phyloP scores from a whole-genome alignment of 2,329 filamentous ascomycete species.

The Torrubiella hemipterigena region DNA sequence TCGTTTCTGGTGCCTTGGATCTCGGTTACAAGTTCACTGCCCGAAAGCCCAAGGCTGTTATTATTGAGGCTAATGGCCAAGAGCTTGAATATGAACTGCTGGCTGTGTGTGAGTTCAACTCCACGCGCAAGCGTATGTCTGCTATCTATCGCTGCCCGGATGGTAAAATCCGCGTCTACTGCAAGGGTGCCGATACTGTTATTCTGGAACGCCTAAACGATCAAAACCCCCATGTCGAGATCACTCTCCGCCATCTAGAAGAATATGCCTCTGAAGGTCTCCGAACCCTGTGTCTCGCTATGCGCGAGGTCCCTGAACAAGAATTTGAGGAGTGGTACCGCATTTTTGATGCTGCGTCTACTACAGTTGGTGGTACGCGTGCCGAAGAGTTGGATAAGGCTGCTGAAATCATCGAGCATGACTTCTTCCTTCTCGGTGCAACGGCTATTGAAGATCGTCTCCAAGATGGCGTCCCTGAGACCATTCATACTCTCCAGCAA shows the following conservation, averaged over 20 bases:
- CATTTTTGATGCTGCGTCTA: constrained; percentile 78
- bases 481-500: constrained; percentile 91
- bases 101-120: constrained; percentile 99
- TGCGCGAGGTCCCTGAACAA: constrained; percentile 82
- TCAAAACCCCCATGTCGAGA: constrained; percentile 76
- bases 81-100: constrained; percentile 79
- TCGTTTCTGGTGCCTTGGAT: constrained; percentile 78
- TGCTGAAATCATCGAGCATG: constrained; percentile 86
- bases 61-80: constrained; percentile 63
- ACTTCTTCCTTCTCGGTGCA: constrained; percentile 82
- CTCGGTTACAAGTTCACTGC: constrained; percentile 87
- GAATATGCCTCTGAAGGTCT: constrained; percentile 96
- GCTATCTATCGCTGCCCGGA: constrained; percentile 94
- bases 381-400: constrained; percentile 95
- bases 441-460: constrained; percentile 96
- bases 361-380: constrained; percentile 83
- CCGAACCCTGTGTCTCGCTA: constrained; percentile 84
- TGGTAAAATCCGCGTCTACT: constrained; percentile 87
- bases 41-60: constrained; percentile 78
- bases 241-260: constrained; percentile 89
- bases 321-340: constrained; percentile 82
- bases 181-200: constrained; percentile 94
- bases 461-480: constrained; percentile 95
- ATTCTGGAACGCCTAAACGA: constrained; percentile 82
- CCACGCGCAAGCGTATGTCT: constrained; percentile 86